Percentiles rank a stretch among this genome's conserved stretches.
Conservation (phyloP, 2,329 filamentous ascomycete species). For the Alternaria angustiovoidea region DNA sequence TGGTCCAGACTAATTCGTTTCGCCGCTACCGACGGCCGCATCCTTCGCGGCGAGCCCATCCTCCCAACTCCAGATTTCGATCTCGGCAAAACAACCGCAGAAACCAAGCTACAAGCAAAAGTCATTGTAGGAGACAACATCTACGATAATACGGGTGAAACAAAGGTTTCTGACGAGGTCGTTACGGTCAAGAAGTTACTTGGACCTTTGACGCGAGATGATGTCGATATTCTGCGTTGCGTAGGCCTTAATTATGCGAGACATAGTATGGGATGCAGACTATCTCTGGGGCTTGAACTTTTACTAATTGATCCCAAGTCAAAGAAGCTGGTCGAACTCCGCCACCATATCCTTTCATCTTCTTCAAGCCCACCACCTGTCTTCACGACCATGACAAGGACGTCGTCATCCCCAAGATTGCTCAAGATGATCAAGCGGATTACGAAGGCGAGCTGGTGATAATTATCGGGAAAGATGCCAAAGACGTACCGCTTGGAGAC, state of each 20-base stretch:
- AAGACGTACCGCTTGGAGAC: slow-evolving; percentile 52
- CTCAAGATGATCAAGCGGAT: slow-evolving; percentile 5
- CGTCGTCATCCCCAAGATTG: slow-evolving; percentile 4
- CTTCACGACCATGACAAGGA: neutral
- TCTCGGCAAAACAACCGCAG: too few species aligned
- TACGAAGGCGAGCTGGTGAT: slow-evolving; percentile 38
- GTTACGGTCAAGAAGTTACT: neutral
- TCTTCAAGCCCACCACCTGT: neutral
- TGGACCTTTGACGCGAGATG: neutral
- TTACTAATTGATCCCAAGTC: neutral
- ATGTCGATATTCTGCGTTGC: slow-evolving; percentile 55
- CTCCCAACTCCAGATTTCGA: too few species aligned
- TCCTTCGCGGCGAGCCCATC: too few species aligned
- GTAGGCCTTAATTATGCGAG: slow-evolving; percentile 57
- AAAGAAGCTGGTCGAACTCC: neutral
- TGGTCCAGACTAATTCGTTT: too few species aligned
- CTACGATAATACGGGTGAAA: too few species aligned
- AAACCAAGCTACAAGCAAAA: too few species aligned
- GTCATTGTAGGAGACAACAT: too few species aligned
- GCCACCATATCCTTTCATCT: slow-evolving; percentile 2
- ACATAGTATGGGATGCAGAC: slow-evolving; percentile 30
- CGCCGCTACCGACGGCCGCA: too few species aligned
- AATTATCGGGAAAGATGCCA: slow-evolving; percentile 60
- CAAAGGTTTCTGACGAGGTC: neutral
- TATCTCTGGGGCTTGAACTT: neutral